Evolutionary conservation across 108 stramenopile species (phyloP).

Genomic region (Skeletonema marinoi): DNA sequence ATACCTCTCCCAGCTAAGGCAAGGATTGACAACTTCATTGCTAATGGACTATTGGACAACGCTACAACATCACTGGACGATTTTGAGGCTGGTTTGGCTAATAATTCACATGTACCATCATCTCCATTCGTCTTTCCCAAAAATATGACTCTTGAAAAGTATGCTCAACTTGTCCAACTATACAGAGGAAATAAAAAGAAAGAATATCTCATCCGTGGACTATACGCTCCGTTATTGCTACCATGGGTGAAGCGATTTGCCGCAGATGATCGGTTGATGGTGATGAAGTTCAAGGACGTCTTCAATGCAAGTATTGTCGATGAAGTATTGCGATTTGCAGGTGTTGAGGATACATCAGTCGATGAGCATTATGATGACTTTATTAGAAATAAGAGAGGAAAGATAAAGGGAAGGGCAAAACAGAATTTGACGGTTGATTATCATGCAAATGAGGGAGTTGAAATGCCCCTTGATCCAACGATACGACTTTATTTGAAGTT

Average conservation of each 20-base stretch:
- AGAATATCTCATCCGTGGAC: background rate
- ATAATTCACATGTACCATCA: background rate
- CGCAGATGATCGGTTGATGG: constrained; percentile 13
- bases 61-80: background rate
- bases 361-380: background rate
- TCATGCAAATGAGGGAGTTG: background rate
- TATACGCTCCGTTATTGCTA: constrained; percentile 11
- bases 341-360: background rate
- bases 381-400: too few relatives aligned
- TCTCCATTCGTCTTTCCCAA: constrained; percentile 3
- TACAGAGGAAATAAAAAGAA: background rate
- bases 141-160: background rate
- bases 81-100: background rate
- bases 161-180: background rate
- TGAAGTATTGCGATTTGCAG: constrained; percentile 8
- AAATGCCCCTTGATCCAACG: background rate
- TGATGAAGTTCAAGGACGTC: constrained; percentile 3
- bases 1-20: too few relatives aligned
- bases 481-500: background rate
- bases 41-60: constrained; percentile 1
- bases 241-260: constrained; percentile 12
- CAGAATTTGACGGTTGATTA: too few relatives aligned
- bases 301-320: background rate
- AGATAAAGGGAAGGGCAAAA: too few relatives aligned
- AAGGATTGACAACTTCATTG: constrained; percentile 1